phyloP scores from a whole-genome alignment of 148 eudicot genomes.

The Heliamphora exappendiculata region DNA sequence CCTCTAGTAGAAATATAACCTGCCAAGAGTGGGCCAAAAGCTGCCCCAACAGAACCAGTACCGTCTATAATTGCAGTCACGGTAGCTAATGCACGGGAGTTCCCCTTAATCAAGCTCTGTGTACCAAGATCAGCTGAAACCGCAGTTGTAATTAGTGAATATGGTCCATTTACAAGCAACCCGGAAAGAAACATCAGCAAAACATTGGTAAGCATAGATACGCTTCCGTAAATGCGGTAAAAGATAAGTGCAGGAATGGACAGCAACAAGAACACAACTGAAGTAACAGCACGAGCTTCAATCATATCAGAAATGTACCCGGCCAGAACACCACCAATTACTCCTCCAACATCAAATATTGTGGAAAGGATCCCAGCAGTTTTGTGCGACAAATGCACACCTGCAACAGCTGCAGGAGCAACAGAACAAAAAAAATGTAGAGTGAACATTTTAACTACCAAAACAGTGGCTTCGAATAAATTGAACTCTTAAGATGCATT shows the following conservation, averaged over 20 bases:
- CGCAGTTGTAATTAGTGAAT: constrained; percentile 83
- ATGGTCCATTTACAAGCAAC: constrained; percentile 83
- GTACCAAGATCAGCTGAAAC: constrained; percentile 95
- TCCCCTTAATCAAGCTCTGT: constrained; percentile 51
- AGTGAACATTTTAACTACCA: neutral
- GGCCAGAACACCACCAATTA: constrained; percentile 72
- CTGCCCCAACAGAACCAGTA: constrained; percentile 92
- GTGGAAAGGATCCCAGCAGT: constrained; percentile 87
- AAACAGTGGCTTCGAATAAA: neutral
- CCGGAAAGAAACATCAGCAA: constrained; percentile 69
- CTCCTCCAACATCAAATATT: constrained; percentile 86
- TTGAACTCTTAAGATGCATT: neutral
- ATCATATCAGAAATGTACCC: constrained; percentile 69
- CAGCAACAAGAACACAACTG: constrained; percentile 46
- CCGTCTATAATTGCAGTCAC: constrained; percentile 94
- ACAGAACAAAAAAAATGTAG: constrained; percentile 5
- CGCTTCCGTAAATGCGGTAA: constrained; percentile 71
- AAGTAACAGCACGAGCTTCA: constrained; percentile 76
- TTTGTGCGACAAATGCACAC: constrained; percentile 72
- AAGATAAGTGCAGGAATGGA: constrained; percentile 70
- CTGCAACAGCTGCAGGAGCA: constrained; percentile 69
- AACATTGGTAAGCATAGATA: constrained; percentile 54
- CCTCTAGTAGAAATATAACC: constrained; percentile 87
- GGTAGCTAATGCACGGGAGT: constrained; percentile 83
- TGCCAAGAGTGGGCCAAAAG: constrained; percentile 91